These are phyloP conservation scores for Russula virescens DNA, from an alignment of 768 basidiomycete species.

Conservation along the genomic window DNA sequence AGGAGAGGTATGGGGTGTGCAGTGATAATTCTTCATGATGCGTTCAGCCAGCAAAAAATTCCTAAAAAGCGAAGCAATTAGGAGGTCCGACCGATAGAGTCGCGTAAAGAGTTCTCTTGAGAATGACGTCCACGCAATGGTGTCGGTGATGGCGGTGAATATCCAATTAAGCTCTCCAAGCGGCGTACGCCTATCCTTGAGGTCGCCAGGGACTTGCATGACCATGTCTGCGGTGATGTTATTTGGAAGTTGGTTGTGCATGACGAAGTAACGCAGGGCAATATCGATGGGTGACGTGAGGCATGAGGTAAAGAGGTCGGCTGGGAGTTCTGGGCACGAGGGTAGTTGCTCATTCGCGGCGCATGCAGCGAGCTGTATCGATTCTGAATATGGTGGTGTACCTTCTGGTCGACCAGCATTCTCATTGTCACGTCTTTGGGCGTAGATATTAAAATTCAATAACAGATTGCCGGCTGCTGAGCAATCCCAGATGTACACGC, in stretches of 20 bases:
- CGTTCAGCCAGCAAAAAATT: constrained; percentile 96
- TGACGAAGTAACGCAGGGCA: constrained; percentile 88
- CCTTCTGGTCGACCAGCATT: constrained; percentile 54
- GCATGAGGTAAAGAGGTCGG: constrained; percentile 96
- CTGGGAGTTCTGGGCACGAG: constrained; percentile 92
- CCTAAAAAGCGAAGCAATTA: constrained; percentile 93
- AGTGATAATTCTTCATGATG: constrained; percentile 97
- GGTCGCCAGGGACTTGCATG: constrained; percentile 90
- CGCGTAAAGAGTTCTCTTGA: constrained; percentile 90
- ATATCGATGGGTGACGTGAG: constrained; percentile 98
- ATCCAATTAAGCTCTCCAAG: constrained; percentile 99
- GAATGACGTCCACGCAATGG: constrained; percentile 98
- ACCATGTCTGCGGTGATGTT: constrained; percentile 85
- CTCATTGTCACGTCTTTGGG: constrained; percentile 69
- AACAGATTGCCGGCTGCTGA: constrained; percentile 95
- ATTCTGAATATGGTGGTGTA: constrained; percentile 70
- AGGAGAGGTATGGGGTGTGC: constrained; percentile 91
- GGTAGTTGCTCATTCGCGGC: constrained; percentile 87
- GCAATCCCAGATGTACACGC: constrained; percentile 98
- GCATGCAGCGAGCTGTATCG: constrained; percentile 94
- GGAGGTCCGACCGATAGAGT: constrained; percentile 89
- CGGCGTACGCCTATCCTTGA: constrained; percentile 94
- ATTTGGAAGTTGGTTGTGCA: constrained; percentile 80
- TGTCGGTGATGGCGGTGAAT: constrained; percentile 97
- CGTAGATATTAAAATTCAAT: constrained; percentile 79